Percentiles rank a stretch among this genome's conserved stretches.
These are phyloP conservation scores for Lepidium sativum DNA, from an alignment of 345 rosid genomes.

Conservation along the genomic window DNA sequence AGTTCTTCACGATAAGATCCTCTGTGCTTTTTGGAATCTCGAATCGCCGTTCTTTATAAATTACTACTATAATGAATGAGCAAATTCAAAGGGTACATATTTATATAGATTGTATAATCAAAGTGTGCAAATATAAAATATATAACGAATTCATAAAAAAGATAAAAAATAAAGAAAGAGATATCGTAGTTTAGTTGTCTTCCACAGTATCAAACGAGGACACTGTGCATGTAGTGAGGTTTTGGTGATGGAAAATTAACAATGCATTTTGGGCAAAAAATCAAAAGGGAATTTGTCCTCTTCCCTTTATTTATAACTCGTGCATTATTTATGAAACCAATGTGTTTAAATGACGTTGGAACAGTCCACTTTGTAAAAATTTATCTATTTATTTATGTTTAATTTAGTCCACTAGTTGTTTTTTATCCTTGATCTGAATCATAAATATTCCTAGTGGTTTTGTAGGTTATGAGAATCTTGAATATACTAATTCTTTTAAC, in stretches of 20 bases:
- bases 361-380: conserved; percentile 11
- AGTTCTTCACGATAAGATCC: conserved; percentile 15
- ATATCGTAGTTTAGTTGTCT: conserved; percentile 23
- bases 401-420: conserved; percentile 16
- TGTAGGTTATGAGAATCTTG: conserved; percentile 17
- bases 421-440: not conserved
- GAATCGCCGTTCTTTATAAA: not conserved
- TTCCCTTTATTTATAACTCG: not conserved
- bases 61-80: not conserved
- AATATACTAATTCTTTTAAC: too few species aligned
- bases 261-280: not conserved
- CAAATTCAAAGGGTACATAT: too few species aligned
- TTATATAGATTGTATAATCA: not conserved
- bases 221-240: conserved; percentile 16
- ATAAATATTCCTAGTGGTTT: conserved; percentile 23
- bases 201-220: conserved; percentile 9
- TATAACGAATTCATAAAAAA: not conserved
- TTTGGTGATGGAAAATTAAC: conserved; percentile 19
- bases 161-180: not conserved
- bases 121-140: not conserved
- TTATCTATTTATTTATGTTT: not conserved
- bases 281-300: not conserved
- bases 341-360: conserved; percentile 9
- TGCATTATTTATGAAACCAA: not conserved
- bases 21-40: conserved; percentile 14